These are phyloP conservation scores for Solanum pimpinellifolium DNA, from an alignment of 257 asterid species.

Conservation along the genomic window DNA sequence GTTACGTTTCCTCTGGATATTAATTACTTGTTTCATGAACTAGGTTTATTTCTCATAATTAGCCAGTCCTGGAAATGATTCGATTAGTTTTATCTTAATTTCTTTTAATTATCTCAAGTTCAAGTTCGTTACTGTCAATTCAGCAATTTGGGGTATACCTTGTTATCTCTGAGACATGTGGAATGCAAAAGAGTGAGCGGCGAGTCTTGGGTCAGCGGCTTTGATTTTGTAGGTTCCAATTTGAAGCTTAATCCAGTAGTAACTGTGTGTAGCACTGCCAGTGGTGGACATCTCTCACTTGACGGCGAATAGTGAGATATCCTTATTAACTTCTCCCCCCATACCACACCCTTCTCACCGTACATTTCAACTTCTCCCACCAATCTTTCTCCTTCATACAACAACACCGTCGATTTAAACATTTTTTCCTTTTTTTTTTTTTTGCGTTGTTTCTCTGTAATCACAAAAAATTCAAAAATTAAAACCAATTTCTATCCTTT, in stretches of 20 bases:
- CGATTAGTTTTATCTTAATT: neutral
- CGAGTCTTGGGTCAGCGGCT: conserved; percentile 42
- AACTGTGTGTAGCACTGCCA: conserved; percentile 76
- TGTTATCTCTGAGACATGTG: conserved; percentile 87
- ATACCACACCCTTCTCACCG: conserved; percentile 38
- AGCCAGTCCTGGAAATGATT: neutral
- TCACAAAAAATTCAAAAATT: neutral
- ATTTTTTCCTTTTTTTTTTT: conserved; percentile 12
- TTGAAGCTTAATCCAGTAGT: conserved; percentile 60
- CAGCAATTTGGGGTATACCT: conserved; percentile 43
- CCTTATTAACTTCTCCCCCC: conserved; percentile 54
- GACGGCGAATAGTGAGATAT: conserved; percentile 64
- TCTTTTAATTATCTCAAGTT: neutral
- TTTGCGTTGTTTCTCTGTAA: neutral
- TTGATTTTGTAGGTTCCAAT: conserved; percentile 49
- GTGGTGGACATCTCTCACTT: conserved; percentile 91
- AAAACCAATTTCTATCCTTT: conserved; percentile 1
- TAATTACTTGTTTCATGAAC: neutral
- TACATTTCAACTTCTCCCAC: conserved; percentile 77
- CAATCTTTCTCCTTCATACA: conserved; percentile 63
- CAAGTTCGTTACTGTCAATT: neutral
- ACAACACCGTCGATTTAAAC: conserved; percentile 40
- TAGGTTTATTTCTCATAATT: neutral
- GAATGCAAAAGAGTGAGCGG: conserved; percentile 77
- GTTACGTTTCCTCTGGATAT: neutral